These are phyloP conservation scores for Hymenoscyphus infarciens DNA, from an alignment of 2,329 filamentous ascomycete species.

Conservation along the genomic window DNA sequence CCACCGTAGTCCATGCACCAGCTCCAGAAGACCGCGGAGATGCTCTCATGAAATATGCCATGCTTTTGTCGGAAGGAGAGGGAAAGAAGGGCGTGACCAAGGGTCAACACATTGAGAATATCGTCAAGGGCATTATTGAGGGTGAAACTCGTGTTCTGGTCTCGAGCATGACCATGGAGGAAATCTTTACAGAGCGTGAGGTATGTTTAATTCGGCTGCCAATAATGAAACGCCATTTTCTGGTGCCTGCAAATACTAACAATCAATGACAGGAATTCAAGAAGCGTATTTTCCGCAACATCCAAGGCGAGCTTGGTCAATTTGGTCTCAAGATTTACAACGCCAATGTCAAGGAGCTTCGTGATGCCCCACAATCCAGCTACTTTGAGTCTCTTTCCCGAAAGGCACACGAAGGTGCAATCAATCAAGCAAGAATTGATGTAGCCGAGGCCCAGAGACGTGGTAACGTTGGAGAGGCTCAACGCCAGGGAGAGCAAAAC, in stretches of 20 bases:
- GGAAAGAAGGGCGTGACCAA: slow-evolving; percentile 38
- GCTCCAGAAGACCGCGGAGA: slow-evolving; percentile 49
- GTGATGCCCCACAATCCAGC: slow-evolving; percentile 75
- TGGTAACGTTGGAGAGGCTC: slow-evolving; percentile 72
- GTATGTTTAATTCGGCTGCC: no score
- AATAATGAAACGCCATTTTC: no score
- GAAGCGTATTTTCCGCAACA: slow-evolving; percentile 62
- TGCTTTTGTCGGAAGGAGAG: slow-evolving; percentile 66
- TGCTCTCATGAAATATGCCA: slow-evolving; percentile 76
- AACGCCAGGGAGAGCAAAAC: slow-evolving; percentile 76
- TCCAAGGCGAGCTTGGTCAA: slow-evolving; percentile 63
- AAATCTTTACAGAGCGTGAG: slow-evolving; percentile 65
- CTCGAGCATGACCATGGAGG: slow-evolving; percentile 65
- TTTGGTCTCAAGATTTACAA: slow-evolving; percentile 74
- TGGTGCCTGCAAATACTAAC: no score
- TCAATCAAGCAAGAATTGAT: slow-evolving; percentile 71
- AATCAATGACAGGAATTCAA: slow-evolving; percentile 55
- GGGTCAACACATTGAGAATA: slow-evolving; percentile 68
- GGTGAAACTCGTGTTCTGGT: slow-evolving; percentile 82
- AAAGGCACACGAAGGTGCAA: slow-evolving; percentile 81
- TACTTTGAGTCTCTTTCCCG: slow-evolving; percentile 80
- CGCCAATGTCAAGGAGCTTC: slow-evolving; percentile 80
- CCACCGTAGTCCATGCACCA: slow-evolving; percentile 23
- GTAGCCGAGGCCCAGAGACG: slow-evolving; percentile 61
- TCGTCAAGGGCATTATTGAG: slow-evolving; percentile 87